Evolutionary conservation across 257 asterid species (phyloP).

Genomic region (Cynanchum wilfordii): DNA sequence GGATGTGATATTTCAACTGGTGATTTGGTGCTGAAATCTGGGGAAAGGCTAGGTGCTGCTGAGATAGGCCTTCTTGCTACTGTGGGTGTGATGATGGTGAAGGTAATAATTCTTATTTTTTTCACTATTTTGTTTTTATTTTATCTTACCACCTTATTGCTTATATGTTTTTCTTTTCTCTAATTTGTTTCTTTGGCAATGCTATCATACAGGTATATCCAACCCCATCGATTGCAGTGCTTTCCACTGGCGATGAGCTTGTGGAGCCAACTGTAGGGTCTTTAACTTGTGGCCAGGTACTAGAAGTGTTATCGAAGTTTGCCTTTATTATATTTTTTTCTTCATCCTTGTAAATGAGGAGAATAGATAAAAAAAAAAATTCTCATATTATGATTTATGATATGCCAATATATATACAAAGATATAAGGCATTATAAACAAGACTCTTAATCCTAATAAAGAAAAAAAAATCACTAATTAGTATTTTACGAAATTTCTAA

Average conservation of each 20-base stretch:
- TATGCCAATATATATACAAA: too few relatives aligned
- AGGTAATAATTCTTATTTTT: conserved; percentile 37
- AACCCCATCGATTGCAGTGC: conserved; percentile 68
- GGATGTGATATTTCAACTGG: conserved; percentile 84
- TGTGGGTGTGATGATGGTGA: conserved; percentile 59
- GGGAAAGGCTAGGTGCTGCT: conserved; percentile 76
- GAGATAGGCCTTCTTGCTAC: conserved; percentile 93
- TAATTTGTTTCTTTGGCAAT: conserved; percentile 18
- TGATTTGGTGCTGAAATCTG: conserved; percentile 70
- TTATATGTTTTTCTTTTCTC: not conserved
- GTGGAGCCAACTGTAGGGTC: conserved; percentile 59
- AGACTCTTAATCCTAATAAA: too few relatives aligned
- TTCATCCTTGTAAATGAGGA: not conserved
- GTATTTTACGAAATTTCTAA: too few relatives aligned
- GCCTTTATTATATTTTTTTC: conserved; percentile 1
- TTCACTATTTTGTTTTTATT: conserved; percentile 1
- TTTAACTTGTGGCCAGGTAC: conserved; percentile 85
- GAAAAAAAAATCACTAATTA: too few relatives aligned
- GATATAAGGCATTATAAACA: too few relatives aligned
- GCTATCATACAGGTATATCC: conserved; percentile 55
- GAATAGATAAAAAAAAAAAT: too few relatives aligned
- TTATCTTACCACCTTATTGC: not conserved
- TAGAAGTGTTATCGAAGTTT: conserved; percentile 12
- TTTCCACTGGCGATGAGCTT: conserved; percentile 95
- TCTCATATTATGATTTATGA: too few relatives aligned